Percentiles rank a stretch among this genome's conserved stretches.
These are phyloP conservation scores for Bjerkandera adusta DNA, from an alignment of 1,284 basidiomycete genomes.

Conservation along the genomic window DNA sequence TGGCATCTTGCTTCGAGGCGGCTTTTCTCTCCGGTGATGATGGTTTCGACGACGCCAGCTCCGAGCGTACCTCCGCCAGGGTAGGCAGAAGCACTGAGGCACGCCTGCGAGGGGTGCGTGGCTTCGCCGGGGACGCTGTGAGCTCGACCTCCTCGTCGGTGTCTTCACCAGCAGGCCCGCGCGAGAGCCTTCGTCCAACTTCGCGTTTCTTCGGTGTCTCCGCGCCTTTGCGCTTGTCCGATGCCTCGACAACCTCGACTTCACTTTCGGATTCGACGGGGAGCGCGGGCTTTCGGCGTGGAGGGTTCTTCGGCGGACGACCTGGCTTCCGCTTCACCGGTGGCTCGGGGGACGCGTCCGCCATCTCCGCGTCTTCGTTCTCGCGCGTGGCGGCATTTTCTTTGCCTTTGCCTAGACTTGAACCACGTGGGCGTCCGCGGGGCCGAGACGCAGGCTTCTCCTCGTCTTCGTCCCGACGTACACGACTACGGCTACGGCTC, in stretches of 20 bases:
- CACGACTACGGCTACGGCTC: conserved; percentile 9
- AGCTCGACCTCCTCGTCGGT: too few relatives aligned
- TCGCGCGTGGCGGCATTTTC: neutral
- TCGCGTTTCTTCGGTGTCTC: neutral
- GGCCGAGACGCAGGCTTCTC: conserved; percentile 1
- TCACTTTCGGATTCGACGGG: conserved; percentile 1
- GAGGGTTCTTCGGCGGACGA: too few relatives aligned
- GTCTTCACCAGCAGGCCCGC: neutral
- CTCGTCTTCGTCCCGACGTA: neutral
- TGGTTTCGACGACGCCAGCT: too few relatives aligned
- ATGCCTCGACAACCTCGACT: neutral
- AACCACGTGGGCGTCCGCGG: too few relatives aligned
- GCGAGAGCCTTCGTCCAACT: too few relatives aligned
- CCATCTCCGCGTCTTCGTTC: neutral
- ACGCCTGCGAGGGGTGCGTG: neutral
- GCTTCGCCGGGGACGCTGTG: neutral
- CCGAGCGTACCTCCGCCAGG: conserved; percentile 14
- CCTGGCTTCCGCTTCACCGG: too few relatives aligned
- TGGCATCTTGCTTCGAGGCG: neutral
- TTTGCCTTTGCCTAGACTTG: neutral
- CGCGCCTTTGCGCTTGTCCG: neutral
- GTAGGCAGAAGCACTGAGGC: conserved; percentile 22
- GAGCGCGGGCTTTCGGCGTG: neutral
- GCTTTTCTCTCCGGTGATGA: neutral
- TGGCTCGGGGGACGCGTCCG: neutral